phyloP scores from a whole-genome alignment of 805 yeast species.

The Candida easanensis region DNA sequence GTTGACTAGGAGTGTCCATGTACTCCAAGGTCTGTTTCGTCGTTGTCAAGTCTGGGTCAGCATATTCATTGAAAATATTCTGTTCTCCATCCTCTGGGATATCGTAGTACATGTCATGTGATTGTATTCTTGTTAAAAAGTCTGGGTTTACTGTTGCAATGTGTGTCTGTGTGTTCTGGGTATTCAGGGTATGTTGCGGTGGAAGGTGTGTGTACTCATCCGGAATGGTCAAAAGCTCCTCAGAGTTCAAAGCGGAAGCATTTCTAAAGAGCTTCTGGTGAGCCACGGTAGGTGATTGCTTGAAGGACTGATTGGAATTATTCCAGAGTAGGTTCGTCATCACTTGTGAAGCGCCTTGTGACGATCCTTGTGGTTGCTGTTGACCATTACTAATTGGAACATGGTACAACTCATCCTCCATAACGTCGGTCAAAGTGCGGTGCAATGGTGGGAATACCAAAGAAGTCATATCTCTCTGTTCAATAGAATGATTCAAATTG shows the following conservation, averaged over 20 bases:
- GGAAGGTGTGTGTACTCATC: slow-evolving; percentile 13
- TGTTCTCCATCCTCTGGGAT: slow-evolving; percentile 20
- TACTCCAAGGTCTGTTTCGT: slow-evolving; percentile 19
- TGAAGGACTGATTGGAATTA: slow-evolving; percentile 12
- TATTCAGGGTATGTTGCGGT: slow-evolving; percentile 1
- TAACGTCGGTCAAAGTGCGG: slow-evolving; percentile 53
- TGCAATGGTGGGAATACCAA: slow-evolving; percentile 46
- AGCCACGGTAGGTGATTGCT: slow-evolving; percentile 13
- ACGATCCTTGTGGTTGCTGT: slow-evolving; percentile 1
- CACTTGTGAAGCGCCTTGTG: slow-evolving; percentile 5
- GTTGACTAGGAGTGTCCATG: slow-evolving; percentile 4
- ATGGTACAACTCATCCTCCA: slow-evolving; percentile 59
- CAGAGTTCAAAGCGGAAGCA: slow-evolving; percentile 23
- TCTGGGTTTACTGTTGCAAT: slow-evolving; percentile 7
- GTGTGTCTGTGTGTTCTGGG: not conserved
- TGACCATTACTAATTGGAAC: slow-evolving; percentile 17
- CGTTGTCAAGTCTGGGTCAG: slow-evolving; percentile 27
- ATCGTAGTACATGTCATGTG: slow-evolving; percentile 26
- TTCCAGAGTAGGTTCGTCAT: slow-evolving; percentile 12
- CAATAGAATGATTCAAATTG: not conserved
- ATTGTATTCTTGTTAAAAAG: slow-evolving; percentile 11
- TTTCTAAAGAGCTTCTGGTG: slow-evolving; percentile 20
- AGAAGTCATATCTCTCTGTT: slow-evolving; percentile 39
- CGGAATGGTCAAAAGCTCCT: slow-evolving; percentile 26
- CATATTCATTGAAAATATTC: slow-evolving; percentile 25